Evolutionary conservation across 75 land plant genomes (phyloP).

Genomic region (Ceratopteris richardii): DNA sequence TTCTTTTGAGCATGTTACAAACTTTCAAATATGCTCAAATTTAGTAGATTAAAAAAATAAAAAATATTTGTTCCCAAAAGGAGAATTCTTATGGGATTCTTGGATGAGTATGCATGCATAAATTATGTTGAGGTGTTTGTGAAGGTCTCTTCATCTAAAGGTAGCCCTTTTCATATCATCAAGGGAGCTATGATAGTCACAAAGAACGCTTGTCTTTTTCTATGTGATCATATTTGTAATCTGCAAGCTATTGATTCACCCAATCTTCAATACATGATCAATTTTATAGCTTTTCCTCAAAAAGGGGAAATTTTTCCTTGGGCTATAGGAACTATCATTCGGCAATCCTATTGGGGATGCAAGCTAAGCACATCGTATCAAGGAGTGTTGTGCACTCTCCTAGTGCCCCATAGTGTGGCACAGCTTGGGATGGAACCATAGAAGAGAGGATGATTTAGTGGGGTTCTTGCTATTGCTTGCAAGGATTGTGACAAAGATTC

Average conservation of each 20-base stretch:
- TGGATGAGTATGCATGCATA: constrained; percentile 65
- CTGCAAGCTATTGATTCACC: constrained; percentile 42
- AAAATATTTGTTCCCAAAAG: constrained; percentile 71
- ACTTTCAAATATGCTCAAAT: constrained; percentile 44
- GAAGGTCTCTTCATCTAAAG: constrained; percentile 30
- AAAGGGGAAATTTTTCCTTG: constrained; percentile 57
- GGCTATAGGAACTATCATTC: too few relatives aligned
- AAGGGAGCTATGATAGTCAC: constrained; percentile 56
- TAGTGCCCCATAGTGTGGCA: too few relatives aligned
- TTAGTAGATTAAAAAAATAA: constrained; percentile 36
- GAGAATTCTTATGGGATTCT: constrained; percentile 64
- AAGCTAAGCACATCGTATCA: too few relatives aligned
- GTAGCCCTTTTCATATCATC: constrained; percentile 10
- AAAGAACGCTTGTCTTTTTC: constrained; percentile 90
- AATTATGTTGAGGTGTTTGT: constrained; percentile 76
- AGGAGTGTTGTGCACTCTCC: too few relatives aligned
- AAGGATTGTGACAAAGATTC: too few relatives aligned
- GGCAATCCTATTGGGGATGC: too few relatives aligned
- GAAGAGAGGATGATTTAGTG: too few relatives aligned
- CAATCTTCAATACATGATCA: constrained; percentile 37
- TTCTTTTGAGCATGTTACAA: constrained; percentile 54
- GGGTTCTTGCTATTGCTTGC: too few relatives aligned
- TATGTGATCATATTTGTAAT: constrained; percentile 80
- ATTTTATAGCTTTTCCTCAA: constrained; percentile 78
- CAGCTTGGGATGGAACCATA: too few relatives aligned